Evolutionary conservation across 805 yeast species (phyloP).

Genomic region (Pichia manshurica): DNA sequence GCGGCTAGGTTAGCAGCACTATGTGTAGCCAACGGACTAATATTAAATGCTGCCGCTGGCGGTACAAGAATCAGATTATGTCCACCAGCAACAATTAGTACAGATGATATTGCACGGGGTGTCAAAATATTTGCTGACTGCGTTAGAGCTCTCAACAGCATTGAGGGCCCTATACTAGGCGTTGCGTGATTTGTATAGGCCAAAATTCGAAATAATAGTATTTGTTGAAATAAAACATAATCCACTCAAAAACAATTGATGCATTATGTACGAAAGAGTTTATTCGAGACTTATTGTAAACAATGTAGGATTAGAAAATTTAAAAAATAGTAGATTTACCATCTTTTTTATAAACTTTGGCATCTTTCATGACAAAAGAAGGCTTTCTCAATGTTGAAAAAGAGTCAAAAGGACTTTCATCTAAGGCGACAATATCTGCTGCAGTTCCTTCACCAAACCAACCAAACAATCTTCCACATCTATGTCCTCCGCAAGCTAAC

Average conservation of each 20-base stretch:
- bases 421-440: conserved; percentile 25
- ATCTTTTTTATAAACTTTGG: conserved; percentile 19
- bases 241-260: too few species aligned
- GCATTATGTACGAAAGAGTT: too few species aligned
- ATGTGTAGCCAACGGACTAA: conserved; percentile 22
- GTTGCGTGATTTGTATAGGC: background rate
- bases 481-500: conserved; percentile 26
- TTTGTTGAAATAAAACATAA: too few species aligned
- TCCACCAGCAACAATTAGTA: conserved; percentile 25
- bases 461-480: conserved; percentile 24
- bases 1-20: conserved; percentile 20
- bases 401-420: conserved; percentile 19
- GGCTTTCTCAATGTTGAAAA: conserved; percentile 17
- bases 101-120: conserved; percentile 18
- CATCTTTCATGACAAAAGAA: conserved; percentile 28
- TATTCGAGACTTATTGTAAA: too few species aligned
- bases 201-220: background rate
- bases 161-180: conserved; percentile 12
- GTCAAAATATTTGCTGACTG: conserved; percentile 23
- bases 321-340: conserved; percentile 36
- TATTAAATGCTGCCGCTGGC: conserved; percentile 20
- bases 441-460: conserved; percentile 22
- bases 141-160: conserved; percentile 11
- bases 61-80: conserved; percentile 25
- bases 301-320: too few species aligned